Percentiles rank a stretch among this genome's conserved stretches.
Evolutionary conservation across 371 early-diverging fungal genomes (phyloP).

Genomic region (Chytridiales sp.): DNA sequence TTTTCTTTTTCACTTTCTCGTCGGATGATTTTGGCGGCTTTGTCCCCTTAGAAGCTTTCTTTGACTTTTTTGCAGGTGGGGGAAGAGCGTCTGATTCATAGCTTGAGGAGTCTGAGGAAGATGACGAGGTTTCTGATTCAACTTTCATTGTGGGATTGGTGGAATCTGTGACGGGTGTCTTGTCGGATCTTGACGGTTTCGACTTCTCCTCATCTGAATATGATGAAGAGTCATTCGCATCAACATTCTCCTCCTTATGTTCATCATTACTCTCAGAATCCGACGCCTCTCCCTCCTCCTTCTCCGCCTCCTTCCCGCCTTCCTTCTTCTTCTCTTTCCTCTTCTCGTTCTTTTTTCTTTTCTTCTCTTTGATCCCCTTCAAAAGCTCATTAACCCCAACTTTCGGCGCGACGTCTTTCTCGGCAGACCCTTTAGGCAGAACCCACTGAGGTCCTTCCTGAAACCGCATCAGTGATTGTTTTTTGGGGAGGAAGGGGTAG

Average conservation of each 20-base stretch:
- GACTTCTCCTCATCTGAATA: not conserved
- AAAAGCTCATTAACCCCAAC: slow-evolving; percentile 14
- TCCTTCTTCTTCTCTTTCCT: not conserved
- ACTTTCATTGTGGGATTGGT: not conserved
- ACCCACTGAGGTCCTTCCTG: slow-evolving; percentile 3
- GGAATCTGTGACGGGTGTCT: not conserved
- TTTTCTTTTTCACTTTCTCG: not conserved
- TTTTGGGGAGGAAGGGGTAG: slow-evolving; percentile 2
- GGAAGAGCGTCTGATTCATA: not conserved
- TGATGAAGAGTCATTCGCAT: not conserved
- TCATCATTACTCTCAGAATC: not conserved
- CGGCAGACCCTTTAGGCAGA: slow-evolving; percentile 4
- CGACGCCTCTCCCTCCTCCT: not conserved
- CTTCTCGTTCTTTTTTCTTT: not conserved
- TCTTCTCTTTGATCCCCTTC: slow-evolving; percentile 6
- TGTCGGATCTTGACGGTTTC: not conserved
- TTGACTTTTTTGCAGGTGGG: not conserved
- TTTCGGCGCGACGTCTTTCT: not conserved
- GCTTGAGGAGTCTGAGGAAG: not conserved
- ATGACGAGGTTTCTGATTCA: not conserved
- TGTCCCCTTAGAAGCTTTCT: not conserved
- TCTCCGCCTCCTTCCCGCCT: not conserved
- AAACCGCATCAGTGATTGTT: slow-evolving; percentile 4
- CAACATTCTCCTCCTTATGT: not conserved
- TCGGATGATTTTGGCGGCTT: not conserved